A percentile compares a stretch with the other conserved stretches of the same genome.
These are phyloP conservation scores for Pontederia crassipes DNA, from an alignment of 176 grass and related monocot species.

Conservation along the genomic window DNA sequence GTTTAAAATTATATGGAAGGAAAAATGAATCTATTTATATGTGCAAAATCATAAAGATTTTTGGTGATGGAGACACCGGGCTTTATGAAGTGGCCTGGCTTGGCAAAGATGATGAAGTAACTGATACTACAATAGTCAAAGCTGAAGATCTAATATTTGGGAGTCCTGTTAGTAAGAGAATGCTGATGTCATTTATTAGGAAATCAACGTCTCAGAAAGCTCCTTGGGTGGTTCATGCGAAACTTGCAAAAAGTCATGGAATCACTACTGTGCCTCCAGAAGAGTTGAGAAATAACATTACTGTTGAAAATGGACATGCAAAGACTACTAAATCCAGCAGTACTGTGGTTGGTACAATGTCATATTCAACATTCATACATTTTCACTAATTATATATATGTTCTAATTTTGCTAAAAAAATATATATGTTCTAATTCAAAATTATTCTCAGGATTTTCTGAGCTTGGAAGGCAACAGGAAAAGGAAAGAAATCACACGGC, in stretches of 20 bases:
- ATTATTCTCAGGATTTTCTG: constrained; percentile 36
- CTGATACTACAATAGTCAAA: constrained; percentile 45
- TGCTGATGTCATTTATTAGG: constrained; percentile 63
- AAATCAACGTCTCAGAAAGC: constrained; percentile 46
- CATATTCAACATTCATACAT: not conserved
- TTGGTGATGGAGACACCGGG: constrained; percentile 29
- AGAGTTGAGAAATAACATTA: constrained; percentile 44
- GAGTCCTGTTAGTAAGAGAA: constrained; percentile 42
- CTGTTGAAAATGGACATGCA: constrained; percentile 27
- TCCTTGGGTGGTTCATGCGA: constrained; percentile 68
- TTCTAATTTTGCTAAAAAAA: not conserved
- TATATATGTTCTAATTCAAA: constrained; percentile 20
- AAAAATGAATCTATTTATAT: constrained; percentile 39
- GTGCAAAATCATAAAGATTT: constrained; percentile 75
- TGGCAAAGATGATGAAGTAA: constrained; percentile 48
- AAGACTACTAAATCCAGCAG: constrained; percentile 21
- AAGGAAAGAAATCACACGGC: constrained; percentile 34
- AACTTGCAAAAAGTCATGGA: constrained; percentile 59
- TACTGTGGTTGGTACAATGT: constrained; percentile 18
- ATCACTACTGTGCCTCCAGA: constrained; percentile 48
- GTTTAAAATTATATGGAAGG: constrained; percentile 60
- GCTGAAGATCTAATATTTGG: constrained; percentile 46
- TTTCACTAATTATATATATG: constrained; percentile 16
- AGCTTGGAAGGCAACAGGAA: constrained; percentile 33
- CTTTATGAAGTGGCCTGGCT: constrained; percentile 69